Evolutionary conservation across 1,284 basidiomycete genomes (phyloP).

Genomic region (Malassezia globosa): DNA sequence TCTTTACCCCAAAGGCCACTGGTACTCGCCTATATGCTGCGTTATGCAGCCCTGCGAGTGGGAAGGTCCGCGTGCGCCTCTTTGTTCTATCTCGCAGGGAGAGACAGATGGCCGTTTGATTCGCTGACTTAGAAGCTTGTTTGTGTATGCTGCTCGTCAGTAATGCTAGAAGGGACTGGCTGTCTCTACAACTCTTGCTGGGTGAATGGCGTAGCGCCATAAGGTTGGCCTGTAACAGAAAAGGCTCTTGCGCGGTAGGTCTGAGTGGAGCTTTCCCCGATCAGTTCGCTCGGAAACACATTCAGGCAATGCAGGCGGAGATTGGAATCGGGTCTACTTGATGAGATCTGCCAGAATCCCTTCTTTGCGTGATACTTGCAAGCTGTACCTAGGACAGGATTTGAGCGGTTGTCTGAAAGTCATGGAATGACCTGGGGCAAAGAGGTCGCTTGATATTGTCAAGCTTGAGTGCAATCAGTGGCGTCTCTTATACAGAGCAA

Average conservation of each 20-base stretch:
- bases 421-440: not conserved
- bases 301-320: not conserved
- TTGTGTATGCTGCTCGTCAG: not conserved
- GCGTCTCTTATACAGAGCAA: slow-evolving; percentile 28
- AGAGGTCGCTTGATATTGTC: slow-evolving; percentile 12
- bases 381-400: not conserved
- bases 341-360: not conserved
- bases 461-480: slow-evolving; percentile 46
- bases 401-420: not conserved
- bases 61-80: slow-evolving; percentile 47
- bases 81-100: slow-evolving; percentile 20
- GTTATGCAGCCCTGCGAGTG: slow-evolving; percentile 37
- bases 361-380: not conserved
- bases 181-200: slow-evolving; percentile 16
- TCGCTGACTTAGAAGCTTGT: no score
- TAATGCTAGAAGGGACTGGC: not conserved
- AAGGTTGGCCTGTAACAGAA: slow-evolving; percentile 18
- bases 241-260: slow-evolving; percentile 12
- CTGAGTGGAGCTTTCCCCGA: slow-evolving; percentile 16
- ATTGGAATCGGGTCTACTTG: slow-evolving; percentile 19
- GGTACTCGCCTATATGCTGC: slow-evolving; percentile 33
- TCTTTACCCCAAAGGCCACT: slow-evolving; percentile 41
- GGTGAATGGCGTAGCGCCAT: slow-evolving; percentile 15
- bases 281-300: slow-evolving; percentile 16
- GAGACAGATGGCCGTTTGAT: not conserved